Conservation (phyloP, 441 rosid species). For the Jatropha multifida region DNA sequence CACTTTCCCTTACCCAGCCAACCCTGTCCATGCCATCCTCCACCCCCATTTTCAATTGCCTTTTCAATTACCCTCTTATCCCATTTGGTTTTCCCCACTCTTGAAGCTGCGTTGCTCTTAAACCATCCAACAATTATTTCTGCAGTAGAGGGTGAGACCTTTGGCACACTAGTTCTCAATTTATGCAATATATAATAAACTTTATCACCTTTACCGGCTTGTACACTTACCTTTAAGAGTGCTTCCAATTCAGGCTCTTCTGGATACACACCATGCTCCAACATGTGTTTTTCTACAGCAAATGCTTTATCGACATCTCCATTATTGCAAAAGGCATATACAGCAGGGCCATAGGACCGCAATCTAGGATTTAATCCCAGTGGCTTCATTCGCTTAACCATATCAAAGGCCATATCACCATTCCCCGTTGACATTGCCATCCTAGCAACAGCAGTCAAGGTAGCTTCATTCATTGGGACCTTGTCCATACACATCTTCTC, state of each 20-base stretch:
- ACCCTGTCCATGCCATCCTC: conserved; percentile 74
- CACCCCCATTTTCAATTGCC: conserved; percentile 51
- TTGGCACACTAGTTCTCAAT: conserved; percentile 47
- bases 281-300: conserved; percentile 59
- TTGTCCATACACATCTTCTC: conserved; percentile 45
- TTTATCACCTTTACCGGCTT: conserved; percentile 49
- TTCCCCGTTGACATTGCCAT: conserved; percentile 62
- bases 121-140: conserved; percentile 54
- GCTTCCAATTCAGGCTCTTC: conserved; percentile 68
- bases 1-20: conserved; percentile 74
- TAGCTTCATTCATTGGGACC: conserved; percentile 60
- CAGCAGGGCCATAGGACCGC: conserved; percentile 66
- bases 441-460: conserved; percentile 60
- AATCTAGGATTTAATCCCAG: conserved; percentile 56
- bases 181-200: conserved; percentile 66
- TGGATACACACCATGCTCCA: conserved; percentile 55
- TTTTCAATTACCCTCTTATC: conserved; percentile 34
- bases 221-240: conserved; percentile 49
- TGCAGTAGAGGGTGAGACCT: conserved; percentile 51
- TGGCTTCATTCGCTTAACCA: conserved; percentile 59
- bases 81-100: conserved; percentile 51
- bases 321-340: conserved; percentile 41
- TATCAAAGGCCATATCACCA: conserved; percentile 64
- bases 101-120: conserved; percentile 47
- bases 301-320: conserved; percentile 55